These are phyloP conservation scores for Phytopythium sindhum DNA, from an alignment of 352 stramenopile genomes.

Conservation along the genomic window DNA sequence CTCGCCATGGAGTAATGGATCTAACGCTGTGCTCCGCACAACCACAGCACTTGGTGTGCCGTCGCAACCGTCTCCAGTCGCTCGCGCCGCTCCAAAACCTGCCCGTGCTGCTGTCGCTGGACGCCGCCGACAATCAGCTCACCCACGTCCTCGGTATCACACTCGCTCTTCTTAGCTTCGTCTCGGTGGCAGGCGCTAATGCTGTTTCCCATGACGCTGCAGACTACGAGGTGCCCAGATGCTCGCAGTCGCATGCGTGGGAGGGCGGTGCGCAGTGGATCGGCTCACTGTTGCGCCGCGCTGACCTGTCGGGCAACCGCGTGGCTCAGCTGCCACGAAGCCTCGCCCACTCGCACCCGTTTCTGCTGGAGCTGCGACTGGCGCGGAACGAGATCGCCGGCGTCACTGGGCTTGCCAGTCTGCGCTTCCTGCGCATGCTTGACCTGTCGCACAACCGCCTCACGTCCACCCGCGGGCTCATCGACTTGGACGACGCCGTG, in stretches of 20 bases:
- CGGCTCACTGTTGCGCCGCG: constrained; percentile 57
- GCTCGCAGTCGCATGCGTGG: constrained; percentile 49
- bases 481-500: neutral
- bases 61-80: constrained; percentile 43
- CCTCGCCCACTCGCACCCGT: constrained; percentile 46
- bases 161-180: neutral
- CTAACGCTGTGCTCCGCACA: neutral
- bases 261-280: constrained; percentile 54
- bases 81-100: constrained; percentile 45
- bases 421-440: constrained; percentile 64
- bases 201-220: neutral
- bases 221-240: constrained; percentile 64
- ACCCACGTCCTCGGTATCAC: constrained; percentile 36
- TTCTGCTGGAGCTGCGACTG: constrained; percentile 61
- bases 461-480: constrained; percentile 34
- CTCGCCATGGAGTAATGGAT: neutral
- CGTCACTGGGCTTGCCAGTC: constrained; percentile 41
- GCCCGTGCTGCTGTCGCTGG: constrained; percentile 47
- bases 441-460: constrained; percentile 71
- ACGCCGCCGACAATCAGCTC: constrained; percentile 59
- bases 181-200: neutral
- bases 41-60: constrained; percentile 51
- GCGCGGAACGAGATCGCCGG: constrained; percentile 52
- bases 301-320: constrained; percentile 44
- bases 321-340: constrained; percentile 42